phyloP scores from a whole-genome alignment of 1,284 basidiomycete genomes.

The Malassezia japonica region DNA sequence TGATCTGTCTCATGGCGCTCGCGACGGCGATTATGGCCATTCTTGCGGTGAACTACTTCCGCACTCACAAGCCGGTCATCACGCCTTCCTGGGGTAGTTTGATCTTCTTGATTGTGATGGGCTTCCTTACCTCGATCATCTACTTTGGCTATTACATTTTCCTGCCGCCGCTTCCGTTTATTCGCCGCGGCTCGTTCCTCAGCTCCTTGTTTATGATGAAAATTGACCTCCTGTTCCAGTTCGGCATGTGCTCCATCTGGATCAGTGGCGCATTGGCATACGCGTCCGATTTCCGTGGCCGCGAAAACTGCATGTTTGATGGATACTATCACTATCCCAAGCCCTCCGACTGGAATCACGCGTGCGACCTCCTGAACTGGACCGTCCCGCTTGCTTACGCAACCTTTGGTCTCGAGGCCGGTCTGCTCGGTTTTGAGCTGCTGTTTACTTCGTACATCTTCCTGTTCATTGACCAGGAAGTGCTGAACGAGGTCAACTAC shows the following conservation, averaged over 20 bases:
- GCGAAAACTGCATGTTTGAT: constrained; percentile 48
- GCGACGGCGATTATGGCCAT: constrained; percentile 39
- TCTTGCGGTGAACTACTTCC: constrained; percentile 47
- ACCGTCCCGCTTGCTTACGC: constrained; percentile 46
- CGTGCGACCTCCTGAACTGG: constrained; percentile 48
- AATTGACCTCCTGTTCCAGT: constrained; percentile 46
- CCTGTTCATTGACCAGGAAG: constrained; percentile 52
- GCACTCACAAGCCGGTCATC: constrained; percentile 46
- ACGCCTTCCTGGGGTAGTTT: constrained; percentile 48
- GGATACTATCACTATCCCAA: constrained; percentile 49
- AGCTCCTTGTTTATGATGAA: constrained; percentile 45
- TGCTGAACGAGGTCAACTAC: constrained; percentile 49
- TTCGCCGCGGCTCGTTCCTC: constrained; percentile 46
- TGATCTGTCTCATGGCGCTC: constrained; percentile 38
- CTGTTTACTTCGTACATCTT: constrained; percentile 44
- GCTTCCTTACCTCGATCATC: constrained; percentile 45
- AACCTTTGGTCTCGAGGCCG: constrained; percentile 46
- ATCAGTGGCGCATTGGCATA: constrained; percentile 48
- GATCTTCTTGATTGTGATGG: constrained; percentile 49
- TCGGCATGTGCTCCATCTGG: constrained; percentile 47
- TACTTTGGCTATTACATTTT: constrained; percentile 48
- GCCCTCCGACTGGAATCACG: constrained; percentile 45
- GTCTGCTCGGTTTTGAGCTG: constrained; percentile 37
- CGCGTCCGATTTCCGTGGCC: constrained; percentile 45
- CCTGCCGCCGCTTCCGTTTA: constrained; percentile 43